A percentile compares a stretch with the other conserved stretches of the same genome.
Evolutionary conservation across 352 stramenopile species (phyloP).

Genomic region (Phytophthora pluvialis): DNA sequence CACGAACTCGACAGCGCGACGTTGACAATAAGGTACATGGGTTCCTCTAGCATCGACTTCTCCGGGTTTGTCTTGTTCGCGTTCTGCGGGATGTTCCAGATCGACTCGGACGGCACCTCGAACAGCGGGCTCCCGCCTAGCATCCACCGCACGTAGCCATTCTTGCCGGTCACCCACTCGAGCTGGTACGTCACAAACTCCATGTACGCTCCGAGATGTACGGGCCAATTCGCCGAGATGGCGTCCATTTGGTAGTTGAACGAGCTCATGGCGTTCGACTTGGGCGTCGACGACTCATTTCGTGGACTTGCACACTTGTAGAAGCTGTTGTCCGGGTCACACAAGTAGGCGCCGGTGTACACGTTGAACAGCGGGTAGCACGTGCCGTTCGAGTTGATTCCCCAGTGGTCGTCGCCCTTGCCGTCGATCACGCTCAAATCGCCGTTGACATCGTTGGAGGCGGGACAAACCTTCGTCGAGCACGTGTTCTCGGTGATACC

Average conservation of each 20-base stretch:
- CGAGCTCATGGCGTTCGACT: constrained; percentile 53
- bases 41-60: constrained; percentile 92
- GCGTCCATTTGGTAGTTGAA: constrained; percentile 36
- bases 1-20: constrained; percentile 90
- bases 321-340: constrained; percentile 53
- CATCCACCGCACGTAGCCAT: constrained; percentile 54
- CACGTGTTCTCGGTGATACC: constrained; percentile 59
- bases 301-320: constrained; percentile 52
- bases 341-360: constrained; percentile 54
- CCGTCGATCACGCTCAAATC: constrained; percentile 54
- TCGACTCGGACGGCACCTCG: constrained; percentile 62
- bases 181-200: constrained; percentile 56
- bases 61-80: constrained; percentile 50
- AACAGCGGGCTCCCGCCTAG: constrained; percentile 83
- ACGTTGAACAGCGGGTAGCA: constrained; percentile 55
- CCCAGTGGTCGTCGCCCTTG: constrained; percentile 41
- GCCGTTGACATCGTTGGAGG: constrained; percentile 48
- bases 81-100: constrained; percentile 50
- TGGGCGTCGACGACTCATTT: constrained; percentile 33
- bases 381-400: constrained; percentile 56
- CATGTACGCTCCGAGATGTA: constrained; percentile 71
- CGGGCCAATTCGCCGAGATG: constrained; percentile 73
- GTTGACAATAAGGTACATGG: constrained; percentile 94
- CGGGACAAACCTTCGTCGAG: constrained; percentile 43
- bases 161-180: constrained; percentile 49